phyloP scores from a whole-genome alignment of 768 basidiomycete species.

The Coprinellus micaceus region DNA sequence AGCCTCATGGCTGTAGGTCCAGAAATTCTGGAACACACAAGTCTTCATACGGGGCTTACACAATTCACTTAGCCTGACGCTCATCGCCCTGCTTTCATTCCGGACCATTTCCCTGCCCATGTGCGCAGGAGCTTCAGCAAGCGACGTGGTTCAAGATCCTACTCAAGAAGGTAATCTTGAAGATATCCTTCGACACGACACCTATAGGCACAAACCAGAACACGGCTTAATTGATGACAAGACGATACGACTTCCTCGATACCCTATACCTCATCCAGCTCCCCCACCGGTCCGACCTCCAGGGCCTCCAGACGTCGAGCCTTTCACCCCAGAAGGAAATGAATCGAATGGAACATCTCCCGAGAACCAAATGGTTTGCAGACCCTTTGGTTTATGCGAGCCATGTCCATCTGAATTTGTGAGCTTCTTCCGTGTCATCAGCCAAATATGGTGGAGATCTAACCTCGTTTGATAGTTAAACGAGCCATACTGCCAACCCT shows the following conservation, averaged over 20 bases:
- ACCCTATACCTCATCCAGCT: not conserved
- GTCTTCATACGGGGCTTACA: not conserved
- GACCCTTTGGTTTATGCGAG: slow-evolving; percentile 56
- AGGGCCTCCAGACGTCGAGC: not conserved
- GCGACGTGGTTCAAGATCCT: not conserved
- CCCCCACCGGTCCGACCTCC: slow-evolving; percentile 3
- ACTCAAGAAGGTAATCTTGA: not conserved
- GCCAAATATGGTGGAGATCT: not conserved
- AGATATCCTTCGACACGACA: not conserved
- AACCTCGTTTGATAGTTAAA: slow-evolving; percentile 46
- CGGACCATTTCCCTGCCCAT: not conserved
- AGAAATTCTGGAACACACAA: not conserved
- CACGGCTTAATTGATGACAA: not conserved
- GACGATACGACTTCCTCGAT: not conserved
- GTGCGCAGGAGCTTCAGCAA: not conserved
- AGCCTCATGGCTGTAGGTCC: not conserved
- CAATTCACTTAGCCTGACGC: slow-evolving; percentile 1
- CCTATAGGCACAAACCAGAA: too few species aligned
- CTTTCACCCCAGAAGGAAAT: not conserved
- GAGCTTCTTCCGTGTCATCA: slow-evolving; percentile 22
- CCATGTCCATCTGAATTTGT: slow-evolving; percentile 64
- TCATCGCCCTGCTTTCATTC: slow-evolving; percentile 10
- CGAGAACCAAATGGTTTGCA: slow-evolving; percentile 36
- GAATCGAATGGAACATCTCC: not conserved
- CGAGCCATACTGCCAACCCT: slow-evolving; percentile 93